Evolutionary conservation across 768 basidiomycete species (phyloP), one percentile per base, ranked within the genome.

Genomic region (Pholiota conissans): DNA sequence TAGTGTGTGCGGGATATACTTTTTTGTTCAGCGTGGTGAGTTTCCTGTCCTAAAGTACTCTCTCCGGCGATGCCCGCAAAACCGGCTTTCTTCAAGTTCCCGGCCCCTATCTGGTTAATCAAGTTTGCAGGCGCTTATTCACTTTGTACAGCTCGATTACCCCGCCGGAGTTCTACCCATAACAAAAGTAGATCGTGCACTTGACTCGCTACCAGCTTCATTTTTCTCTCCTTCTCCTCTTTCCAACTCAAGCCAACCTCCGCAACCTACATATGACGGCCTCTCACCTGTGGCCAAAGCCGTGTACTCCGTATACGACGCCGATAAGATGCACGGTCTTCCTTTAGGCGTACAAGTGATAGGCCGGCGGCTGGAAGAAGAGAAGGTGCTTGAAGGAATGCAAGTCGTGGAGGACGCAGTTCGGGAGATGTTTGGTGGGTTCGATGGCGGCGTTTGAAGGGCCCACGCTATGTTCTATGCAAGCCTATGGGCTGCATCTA

Each of bases 341-440:
- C 87, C 89, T 0, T 65, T 90, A 1, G 85, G 86, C 1, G 81
- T 89, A 10, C 87, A 90, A 65, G 69, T 90, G 29, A 77, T 83
- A 0, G 87, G 86, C 1, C 72, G 79, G 45, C 73, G 84, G 39
- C 76, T 88, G 37, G 84, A 89, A 66, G 90, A 91, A 69, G 90
- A 91, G 70, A 85, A 85, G 64, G 87, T 88, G 2, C 60, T 90
- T 6, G 82, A 84, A 63, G 86, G 83, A 2, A 89, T 89, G 84
- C 81, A 82, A 63, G 75, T 89, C 26, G 71, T 78, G 18, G 74
- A 78, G 63, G 67, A 59, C 34, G 73, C 76, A 2, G 62, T 80
- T 60, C 63, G 60, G 51, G 63, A 71, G 54, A 65, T 70, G 51
- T 74, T 73, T 20, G 50, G 58, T 20, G 60, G 61, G 28, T 67